Base-by-base conservation (phyloP, 148 eudicot genomes). In the Nepenthes mirabilis region DNA sequence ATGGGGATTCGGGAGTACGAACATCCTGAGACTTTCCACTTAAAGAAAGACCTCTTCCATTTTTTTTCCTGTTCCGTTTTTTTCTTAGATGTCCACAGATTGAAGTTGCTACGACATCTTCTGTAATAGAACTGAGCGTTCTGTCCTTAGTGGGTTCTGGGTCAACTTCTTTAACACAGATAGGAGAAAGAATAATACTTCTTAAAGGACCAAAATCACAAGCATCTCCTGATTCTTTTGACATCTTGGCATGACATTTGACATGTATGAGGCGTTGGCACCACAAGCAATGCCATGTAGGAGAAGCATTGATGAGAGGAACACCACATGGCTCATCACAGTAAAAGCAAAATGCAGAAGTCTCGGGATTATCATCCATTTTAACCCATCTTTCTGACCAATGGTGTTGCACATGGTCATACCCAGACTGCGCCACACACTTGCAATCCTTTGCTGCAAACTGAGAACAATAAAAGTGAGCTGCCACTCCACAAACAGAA, bases 281-380 rank as follows among this genome's bases (percentile, higher is more conserved):
- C 95, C 96, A 88, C 70, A 82, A 69, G 77, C 96, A 88, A 63
- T 83, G 78, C 96, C 96, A 88, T 9, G 88, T 76, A 13, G 91
- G 91, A 65, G 96, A 85, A 67, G 75, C 79, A 68, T 82, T 86
- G 35, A 88, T 75, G 64, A 88, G 68, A 55, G 91, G 91, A 63
- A 88, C 76, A 33, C 84, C 96, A 74, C 96, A 88, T 56, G 96
- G 91, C 75, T 85, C 91, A 57, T 88, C 96, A 65, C 96, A 88
- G 65, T 82, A 79, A 36, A 68, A 85, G 65, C 96, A 88, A 75
- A 85, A 89, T 10, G 85, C 78, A 65, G 93, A 85, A 56, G 72
- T 74, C 70, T 86, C 96, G 50, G 83, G 74, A 71, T 89, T 83
- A 52, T 83, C 96, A 76, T 89, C 94, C 64, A 72, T 74, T 50